Conservation (phyloP, 83 land plant genomes). For the Thuja plicata region DNA sequence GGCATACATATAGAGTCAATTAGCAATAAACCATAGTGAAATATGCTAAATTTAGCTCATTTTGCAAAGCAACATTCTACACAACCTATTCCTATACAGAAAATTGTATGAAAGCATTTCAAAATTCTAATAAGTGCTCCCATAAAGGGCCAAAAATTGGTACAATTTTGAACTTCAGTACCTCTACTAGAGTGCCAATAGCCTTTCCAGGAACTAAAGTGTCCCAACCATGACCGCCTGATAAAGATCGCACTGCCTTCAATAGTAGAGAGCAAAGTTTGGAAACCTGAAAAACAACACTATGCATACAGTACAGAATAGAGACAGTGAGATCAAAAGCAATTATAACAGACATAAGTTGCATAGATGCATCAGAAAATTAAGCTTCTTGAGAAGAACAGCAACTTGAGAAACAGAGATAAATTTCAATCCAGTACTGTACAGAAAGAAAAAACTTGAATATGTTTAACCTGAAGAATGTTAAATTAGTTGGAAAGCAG, state of each 20-base stretch:
- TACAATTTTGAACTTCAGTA: conserved; percentile 14
- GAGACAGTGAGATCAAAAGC: conserved; percentile 1
- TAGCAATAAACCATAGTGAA: not conserved
- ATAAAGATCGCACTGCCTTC: conserved; percentile 59
- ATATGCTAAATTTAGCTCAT: not conserved
- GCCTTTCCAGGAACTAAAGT: conserved; percentile 84
- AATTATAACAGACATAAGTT: not conserved
- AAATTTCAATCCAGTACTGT: not conserved
- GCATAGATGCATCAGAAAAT: not conserved
- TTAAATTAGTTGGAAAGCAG: not conserved
- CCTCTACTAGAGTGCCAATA: conserved; percentile 74
- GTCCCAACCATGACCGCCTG: conserved; percentile 91
- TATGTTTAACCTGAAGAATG: not conserved
- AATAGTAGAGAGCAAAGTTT: conserved; percentile 79
- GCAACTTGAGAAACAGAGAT: not conserved
- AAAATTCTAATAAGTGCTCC: not conserved
- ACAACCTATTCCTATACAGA: not conserved
- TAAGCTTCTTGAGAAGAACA: not conserved
- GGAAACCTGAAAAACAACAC: conserved; percentile 96
- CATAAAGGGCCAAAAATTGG: not conserved
- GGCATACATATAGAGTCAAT: conserved; percentile 1
- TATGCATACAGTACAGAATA: conserved; percentile 10
- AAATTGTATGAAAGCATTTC: conserved; percentile 2
- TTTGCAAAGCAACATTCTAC: not conserved
- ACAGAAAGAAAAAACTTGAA: conserved; percentile 2